Evolutionary conservation across 257 asterid genomes (phyloP), one percentile per base, ranked within the genome.

Genomic region (Fraxinus pennsylvanica): DNA sequence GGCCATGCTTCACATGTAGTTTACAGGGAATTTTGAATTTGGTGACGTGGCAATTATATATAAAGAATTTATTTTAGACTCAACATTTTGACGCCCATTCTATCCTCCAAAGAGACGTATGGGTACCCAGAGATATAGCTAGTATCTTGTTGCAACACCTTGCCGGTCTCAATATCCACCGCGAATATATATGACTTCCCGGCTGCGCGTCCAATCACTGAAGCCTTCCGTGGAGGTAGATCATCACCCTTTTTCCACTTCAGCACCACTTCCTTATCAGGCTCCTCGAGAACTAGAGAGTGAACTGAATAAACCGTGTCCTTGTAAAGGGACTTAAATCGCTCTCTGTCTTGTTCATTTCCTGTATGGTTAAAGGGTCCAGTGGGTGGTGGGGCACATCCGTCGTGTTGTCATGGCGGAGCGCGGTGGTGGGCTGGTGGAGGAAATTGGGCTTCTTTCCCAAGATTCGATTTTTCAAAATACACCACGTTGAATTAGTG

Each of bases 321-420:
- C n/a, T 15, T 54, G 85, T 85, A 91, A 59, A 83, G 52, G 2
- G 91, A 67, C 17, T 82, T 80, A 30, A 93, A 93, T 73, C 6
- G 79, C 86, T 30, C 59, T 14, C 22, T 86, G 74, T 93, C 8
- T 71, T 72, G 81, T 74, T 82, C 82, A 93, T 85, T 83, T 93
- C 97, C 70, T 41, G 70, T 36, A 85, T 27, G 25, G 97, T 90
- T 43, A 93, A 86, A 10, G 97, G 98, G 78, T 91, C 98, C 0
- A 93, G 85, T 0, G 97, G 96, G 86, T 93, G 94, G 68, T 66
- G 83, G 21, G 97, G 92, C 66, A 52, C 80, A 19, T 79, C 81
- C 7, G 54, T 4, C 12, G 87, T 41, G 83, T 83, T 89, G 83
- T 81, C 81, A 14, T 69, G 81, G 71, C 0, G 22, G 76, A 21